Evolutionary conservation across 2,329 filamentous ascomycete species (phyloP).

Genomic region (Beauveria varroae): DNA sequence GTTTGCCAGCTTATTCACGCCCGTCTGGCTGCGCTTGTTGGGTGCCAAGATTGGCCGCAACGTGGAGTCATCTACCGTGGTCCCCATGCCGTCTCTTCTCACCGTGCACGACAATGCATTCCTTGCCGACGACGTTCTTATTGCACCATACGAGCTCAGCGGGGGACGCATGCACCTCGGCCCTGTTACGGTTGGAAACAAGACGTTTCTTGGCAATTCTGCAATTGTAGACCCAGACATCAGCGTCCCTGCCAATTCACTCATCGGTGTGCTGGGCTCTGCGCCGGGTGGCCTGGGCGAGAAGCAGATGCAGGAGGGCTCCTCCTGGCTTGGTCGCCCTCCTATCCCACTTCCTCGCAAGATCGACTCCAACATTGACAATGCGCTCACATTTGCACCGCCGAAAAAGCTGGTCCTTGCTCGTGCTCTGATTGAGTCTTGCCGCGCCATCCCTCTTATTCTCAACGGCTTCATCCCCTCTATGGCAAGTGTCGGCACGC

Average conservation of each 20-base stretch:
- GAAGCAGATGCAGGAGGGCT: slow-evolving; percentile 14
- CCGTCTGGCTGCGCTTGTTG: slow-evolving; percentile 14
- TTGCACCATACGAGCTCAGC: slow-evolving; percentile 15
- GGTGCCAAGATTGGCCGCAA: slow-evolving; percentile 15
- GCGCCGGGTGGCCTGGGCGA: slow-evolving; percentile 5
- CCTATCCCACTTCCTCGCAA: slow-evolving; percentile 16
- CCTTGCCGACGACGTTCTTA: slow-evolving; percentile 16
- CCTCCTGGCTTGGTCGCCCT: slow-evolving; percentile 18
- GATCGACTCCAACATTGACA: slow-evolving; percentile 12
- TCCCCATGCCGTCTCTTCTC: slow-evolving; percentile 16
- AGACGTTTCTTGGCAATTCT: slow-evolving; percentile 17
- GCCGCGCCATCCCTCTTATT: slow-evolving; percentile 14
- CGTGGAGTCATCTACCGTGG: slow-evolving; percentile 16
- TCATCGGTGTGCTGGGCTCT: slow-evolving; percentile 17
- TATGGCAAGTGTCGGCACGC: not conserved
- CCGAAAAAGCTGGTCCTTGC: slow-evolving; percentile 11
- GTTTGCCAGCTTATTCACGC: slow-evolving; percentile 18
- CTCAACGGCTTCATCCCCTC: slow-evolving; percentile 8
- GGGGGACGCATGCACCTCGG: slow-evolving; percentile 14
- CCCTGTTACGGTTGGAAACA: slow-evolving; percentile 10
- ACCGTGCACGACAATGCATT: slow-evolving; percentile 16
- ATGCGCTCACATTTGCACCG: slow-evolving; percentile 16
- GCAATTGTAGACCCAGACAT: slow-evolving; percentile 15
- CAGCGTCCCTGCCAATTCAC: slow-evolving; percentile 12
- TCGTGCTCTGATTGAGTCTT: slow-evolving; percentile 14